These are phyloP conservation scores for Penicillium capsulatum DNA, from an alignment of 2,329 filamentous ascomycete genomes.

Conservation along the genomic window DNA sequence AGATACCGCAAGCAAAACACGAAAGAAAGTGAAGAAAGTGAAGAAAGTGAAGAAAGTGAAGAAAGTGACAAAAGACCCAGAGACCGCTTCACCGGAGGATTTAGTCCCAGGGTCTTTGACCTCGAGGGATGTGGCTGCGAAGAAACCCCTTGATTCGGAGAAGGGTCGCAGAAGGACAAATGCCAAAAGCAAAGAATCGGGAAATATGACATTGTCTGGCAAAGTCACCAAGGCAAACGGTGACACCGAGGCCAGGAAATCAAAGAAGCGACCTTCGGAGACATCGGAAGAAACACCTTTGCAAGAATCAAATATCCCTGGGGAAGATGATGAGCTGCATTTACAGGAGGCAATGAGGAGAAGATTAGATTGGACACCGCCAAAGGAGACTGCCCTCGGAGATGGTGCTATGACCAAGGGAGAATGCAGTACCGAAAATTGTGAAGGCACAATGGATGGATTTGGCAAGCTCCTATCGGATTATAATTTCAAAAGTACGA, in stretches of 20 bases:
- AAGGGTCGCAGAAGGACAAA: slow-evolving; percentile 23
- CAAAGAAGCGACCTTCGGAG: slow-evolving; percentile 10
- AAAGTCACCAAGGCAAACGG: slow-evolving; percentile 34
- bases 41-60: slow-evolving; percentile 8
- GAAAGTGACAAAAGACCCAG: too few relatives aligned
- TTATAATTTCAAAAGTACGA: slow-evolving; percentile 37
- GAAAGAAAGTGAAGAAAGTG: slow-evolving; percentile 5
- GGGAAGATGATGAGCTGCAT: slow-evolving; percentile 24
- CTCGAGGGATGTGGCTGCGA: slow-evolving; percentile 14
- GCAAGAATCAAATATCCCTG: slow-evolving; percentile 19
- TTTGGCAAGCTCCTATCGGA: slow-evolving; percentile 39
- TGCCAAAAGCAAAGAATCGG: slow-evolving; percentile 22
- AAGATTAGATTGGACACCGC: slow-evolving; percentile 65
- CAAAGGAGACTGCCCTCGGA: slow-evolving; percentile 40
- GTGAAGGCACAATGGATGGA: slow-evolving; percentile 3
- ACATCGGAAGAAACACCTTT: too few relatives aligned
- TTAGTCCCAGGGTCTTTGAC: slow-evolving; percentile 6
- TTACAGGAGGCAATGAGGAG: slow-evolving; percentile 51
- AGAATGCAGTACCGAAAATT: slow-evolving; percentile 1
- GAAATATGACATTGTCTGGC: slow-evolving; percentile 35
- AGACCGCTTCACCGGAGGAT: too few relatives aligned
- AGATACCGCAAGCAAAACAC: slow-evolving; percentile 7
- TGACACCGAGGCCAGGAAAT: slow-evolving; percentile 11
- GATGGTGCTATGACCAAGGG: slow-evolving; percentile 20
- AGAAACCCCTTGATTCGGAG: slow-evolving; percentile 21